These are phyloP conservation scores for Ascochyta viciae-villosae DNA, from an alignment of 2,329 filamentous ascomycete genomes.

Conservation along the genomic window DNA sequence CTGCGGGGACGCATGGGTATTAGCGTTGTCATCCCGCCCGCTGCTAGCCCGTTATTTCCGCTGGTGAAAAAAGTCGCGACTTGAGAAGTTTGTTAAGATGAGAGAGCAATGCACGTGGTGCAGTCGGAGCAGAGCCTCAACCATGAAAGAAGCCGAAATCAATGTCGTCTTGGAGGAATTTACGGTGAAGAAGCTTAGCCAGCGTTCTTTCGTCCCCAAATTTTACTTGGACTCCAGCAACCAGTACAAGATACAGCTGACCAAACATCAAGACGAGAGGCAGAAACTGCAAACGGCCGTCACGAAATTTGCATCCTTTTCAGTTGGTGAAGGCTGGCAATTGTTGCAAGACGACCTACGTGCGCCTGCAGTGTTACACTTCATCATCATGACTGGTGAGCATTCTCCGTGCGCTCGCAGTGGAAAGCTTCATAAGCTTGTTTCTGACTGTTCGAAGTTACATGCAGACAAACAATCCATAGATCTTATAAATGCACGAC, in stretches of 20 bases:
- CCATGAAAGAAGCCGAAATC: neutral
- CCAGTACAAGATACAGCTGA: too few species aligned
- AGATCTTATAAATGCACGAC: neutral
- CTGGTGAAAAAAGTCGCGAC: neutral
- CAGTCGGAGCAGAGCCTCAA: too few species aligned
- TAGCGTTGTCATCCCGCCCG: neutral
- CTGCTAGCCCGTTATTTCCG: neutral
- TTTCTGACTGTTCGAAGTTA: neutral
- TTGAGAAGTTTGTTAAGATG: neutral
- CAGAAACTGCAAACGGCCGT: too few species aligned
- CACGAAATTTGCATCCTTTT: neutral
- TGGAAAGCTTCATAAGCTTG: neutral
- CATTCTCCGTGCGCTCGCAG: neutral
- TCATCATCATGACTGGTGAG: neutral
- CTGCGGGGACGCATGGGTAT: neutral
- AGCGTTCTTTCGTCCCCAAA: neutral
- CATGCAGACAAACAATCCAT: neutral
- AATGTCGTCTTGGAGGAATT: neutral
- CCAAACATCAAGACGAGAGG: too few species aligned
- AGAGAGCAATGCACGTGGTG: neutral
- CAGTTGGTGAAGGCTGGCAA: neutral
- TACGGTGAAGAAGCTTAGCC: neutral
- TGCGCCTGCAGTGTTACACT: neutral
- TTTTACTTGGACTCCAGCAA: too few species aligned
- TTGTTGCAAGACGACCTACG: neutral